Evolutionary conservation across 805 yeast species (phyloP).

Genomic region (Candida insectorum): DNA sequence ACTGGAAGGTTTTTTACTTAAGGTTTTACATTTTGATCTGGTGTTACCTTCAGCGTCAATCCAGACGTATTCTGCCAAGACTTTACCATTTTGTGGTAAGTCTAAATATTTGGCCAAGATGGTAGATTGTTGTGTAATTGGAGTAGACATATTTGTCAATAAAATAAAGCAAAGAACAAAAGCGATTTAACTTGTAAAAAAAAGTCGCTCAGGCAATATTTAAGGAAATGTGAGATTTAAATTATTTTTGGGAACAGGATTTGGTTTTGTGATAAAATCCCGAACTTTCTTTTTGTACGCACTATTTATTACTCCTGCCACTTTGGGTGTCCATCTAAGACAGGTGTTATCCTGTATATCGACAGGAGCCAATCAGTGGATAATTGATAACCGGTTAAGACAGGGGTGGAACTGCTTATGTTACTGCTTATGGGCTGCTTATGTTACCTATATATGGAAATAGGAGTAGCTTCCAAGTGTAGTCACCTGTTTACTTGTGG

Average conservation of each 20-base stretch:
- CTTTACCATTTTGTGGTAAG: slow-evolving; percentile 79
- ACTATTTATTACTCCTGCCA: no score
- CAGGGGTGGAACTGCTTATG: no score
- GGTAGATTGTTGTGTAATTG: slow-evolving; percentile 64
- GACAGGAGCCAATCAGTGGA: slow-evolving; percentile 1
- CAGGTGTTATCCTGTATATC: background rate
- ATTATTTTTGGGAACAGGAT: no score
- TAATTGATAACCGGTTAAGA: slow-evolving; percentile 3
- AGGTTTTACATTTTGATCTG: slow-evolving; percentile 93
- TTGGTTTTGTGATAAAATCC: no score
- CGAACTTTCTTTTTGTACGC: no score
- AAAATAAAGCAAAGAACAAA: background rate
- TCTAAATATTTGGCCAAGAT: slow-evolving; percentile 79
- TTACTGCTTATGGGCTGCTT: no score
- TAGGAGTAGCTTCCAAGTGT: no score
- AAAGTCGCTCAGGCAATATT: background rate
- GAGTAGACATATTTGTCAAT: background rate
- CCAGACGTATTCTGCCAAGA: slow-evolving; percentile 98
- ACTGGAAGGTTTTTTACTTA: slow-evolving; percentile 61
- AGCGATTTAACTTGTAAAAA: background rate
- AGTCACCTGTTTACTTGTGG: no score
- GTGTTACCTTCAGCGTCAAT: slow-evolving; percentile 87
- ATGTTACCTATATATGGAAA: no score
- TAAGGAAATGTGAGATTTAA: slow-evolving; percentile 1
- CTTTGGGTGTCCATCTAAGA: no score